phyloP scores from a whole-genome alignment of 495 filamentous ascomycete genomes.

The Aspergillus steynii region DNA sequence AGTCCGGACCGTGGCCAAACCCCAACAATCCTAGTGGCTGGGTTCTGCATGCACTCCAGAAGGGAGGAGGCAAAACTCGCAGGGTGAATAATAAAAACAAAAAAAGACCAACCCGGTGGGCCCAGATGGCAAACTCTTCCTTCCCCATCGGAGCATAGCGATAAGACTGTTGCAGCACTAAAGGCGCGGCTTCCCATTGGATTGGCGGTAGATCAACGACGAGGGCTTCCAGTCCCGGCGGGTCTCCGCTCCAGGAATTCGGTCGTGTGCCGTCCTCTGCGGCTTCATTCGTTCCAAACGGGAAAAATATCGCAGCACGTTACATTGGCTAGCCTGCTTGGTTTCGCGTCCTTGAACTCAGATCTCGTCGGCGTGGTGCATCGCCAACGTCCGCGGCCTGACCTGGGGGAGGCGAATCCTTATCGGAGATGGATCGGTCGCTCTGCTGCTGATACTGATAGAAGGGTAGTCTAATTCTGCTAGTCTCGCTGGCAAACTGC shows the following conservation, averaged over 20 bases:
- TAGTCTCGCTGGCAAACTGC: neutral
- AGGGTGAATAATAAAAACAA: neutral
- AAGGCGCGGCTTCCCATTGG: neutral
- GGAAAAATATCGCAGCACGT: neutral
- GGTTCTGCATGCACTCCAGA: neutral
- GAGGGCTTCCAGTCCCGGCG: neutral
- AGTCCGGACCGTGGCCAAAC: no score
- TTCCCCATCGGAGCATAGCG: slow-evolving; percentile 7
- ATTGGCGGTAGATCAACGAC: slow-evolving; percentile 1
- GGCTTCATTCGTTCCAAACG: no score
- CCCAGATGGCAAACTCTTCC: neutral
- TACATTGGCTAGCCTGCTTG: neutral
- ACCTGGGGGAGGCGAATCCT: neutral
- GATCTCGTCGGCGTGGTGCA: no score
- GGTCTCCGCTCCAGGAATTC: slow-evolving; percentile 1
- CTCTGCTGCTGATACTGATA: neutral
- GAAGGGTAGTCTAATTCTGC: neutral
- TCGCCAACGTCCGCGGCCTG: no score
- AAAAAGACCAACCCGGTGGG: no score
- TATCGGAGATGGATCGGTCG: neutral
- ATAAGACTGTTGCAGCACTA: slow-evolving; percentile 25
- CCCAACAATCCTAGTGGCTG: neutral
- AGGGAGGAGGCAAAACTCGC: neutral
- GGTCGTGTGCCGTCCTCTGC: neutral
- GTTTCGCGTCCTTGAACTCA: neutral